Base-by-base conservation (phyloP, 352 stramenopile genomes). In the Phytophthora sp. region DNA sequence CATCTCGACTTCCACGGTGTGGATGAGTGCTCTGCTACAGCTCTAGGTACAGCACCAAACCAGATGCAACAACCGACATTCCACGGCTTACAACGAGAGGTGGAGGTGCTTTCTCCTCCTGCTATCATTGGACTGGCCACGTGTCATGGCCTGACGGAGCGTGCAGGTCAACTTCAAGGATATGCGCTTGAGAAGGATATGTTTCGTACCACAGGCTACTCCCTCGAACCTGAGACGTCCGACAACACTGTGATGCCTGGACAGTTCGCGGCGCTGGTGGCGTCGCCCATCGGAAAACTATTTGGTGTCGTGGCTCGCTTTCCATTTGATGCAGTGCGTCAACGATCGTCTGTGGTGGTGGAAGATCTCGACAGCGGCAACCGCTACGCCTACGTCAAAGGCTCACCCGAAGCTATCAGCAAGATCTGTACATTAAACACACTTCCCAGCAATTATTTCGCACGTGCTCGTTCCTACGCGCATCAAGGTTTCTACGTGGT, bases 401-500 rank as follows among this genome's bases (percentile, higher is more conserved):
- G 86, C 0, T 90, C 86, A 0, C 83, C 86, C 0, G 86, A 92
- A 41, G 64, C 80, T 3, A 73, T 94, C 44, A 57, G 56, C 23
- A 71, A 72, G 31, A 80, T 97, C 49, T 97, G 90, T 53, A 77
- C 82, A 7, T 27, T 71, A 0, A 76, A 73, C 16, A 89, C 75
- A 1, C 50, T 97, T 1, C 91, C 93, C 1, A 49, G 62, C 18
- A 85, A 94, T 57, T 97, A 93, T 57, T 50, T 86, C 20, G 76
- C 75, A 15, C 80, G 77, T 24, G 64, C 88, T 42, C 73, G 77
- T 18, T 50, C 71, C 27, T 93, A 89, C 71, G 80, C 88, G 21
- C 89, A 84, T 46, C 74, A 94, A 60, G 93, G 93, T 6, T 90
- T 94, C 56, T 97, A 98, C 66, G 77, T 94, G 7, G 74, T 88